Evolutionary conservation across 345 rosid species (phyloP), one percentile per base, ranked within the genome.

Genomic region (Boechera stricta): DNA sequence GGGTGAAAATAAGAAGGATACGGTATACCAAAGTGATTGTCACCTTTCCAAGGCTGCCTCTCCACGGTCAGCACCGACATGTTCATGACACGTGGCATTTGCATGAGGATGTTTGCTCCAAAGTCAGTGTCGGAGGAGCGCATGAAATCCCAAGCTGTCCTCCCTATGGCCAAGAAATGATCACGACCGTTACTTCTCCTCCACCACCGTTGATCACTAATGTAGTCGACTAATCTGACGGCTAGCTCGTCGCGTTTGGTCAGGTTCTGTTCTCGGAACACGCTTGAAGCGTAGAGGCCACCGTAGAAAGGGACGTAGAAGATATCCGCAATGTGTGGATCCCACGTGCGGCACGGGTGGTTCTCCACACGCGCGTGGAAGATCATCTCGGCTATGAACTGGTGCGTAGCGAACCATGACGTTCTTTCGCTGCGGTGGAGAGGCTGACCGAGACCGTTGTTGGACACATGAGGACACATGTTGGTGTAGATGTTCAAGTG

Each of bases 1-100:
- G 94, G 92, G 18, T 89, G 92, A 68, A 89, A 89, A 67, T 85
- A 84, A 4, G 90, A 84, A n/a, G 90, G 92, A n/a, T 87, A 89
- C 7, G 94, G 94, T 16, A 87, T 68, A 1, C 84, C 87, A 5
- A 83, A 72, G 26, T 89, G 91, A 38, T 87, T 86, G 42, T 39
- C 67, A 59, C 81, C 81, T 18, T 72, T 31, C 84, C 84, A 81
- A 0, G 82, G 76, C 5, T 67, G 84, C n/a, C 90, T 67, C 77
- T 89, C 90, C 0, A 87, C 81, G 0, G 90, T 38, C 15, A 89
- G 51, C 82, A 87, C 69, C 36, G 94, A 82, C 86, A 84, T 85
- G 80, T 86, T 87, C 76, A 12, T 67, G 69, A 73, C 80, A 55
- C 75, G 85, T 33, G 94, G 94, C 67, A 87, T 59, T n/a, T 24